Evolutionary conservation across 2,329 filamentous ascomycete species (phyloP).

Genomic region (Hyphodiscus sp.): DNA sequence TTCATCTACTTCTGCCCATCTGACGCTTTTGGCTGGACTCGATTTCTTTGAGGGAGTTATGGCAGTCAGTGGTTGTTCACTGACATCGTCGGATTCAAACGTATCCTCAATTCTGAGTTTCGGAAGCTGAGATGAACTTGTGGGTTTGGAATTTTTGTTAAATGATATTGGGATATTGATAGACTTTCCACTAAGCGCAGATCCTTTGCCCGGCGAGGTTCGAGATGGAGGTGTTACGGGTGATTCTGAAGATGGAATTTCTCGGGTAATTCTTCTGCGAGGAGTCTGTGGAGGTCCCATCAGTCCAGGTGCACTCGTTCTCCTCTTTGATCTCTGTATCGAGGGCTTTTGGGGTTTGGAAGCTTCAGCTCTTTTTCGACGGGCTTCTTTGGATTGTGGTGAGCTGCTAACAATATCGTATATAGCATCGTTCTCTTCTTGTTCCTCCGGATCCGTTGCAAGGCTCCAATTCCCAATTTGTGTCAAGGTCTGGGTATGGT

Average conservation of each 20-base stretch:
- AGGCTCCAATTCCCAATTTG: slow-evolving; percentile 22
- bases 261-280: slow-evolving; percentile 10
- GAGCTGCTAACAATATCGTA: slow-evolving; percentile 19
- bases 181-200: slow-evolving; percentile 5
- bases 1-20: slow-evolving; percentile 18
- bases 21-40: slow-evolving; percentile 25
- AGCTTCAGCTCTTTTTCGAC: slow-evolving; percentile 1
- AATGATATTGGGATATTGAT: slow-evolving; percentile 7
- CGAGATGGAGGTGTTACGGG: slow-evolving; percentile 26
- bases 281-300: slow-evolving; percentile 26
- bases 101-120: slow-evolving; percentile 25
- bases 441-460: slow-evolving; percentile 1
- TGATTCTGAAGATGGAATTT: slow-evolving; percentile 31
- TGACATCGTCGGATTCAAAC: slow-evolving; percentile 19
- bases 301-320: slow-evolving; percentile 1
- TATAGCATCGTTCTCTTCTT: slow-evolving; percentile 10
- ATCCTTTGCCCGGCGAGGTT: slow-evolving; percentile 1
- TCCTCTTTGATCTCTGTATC: neutral
- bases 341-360: slow-evolving; percentile 2
- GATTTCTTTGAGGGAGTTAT: slow-evolving; percentile 19
- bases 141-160: slow-evolving; percentile 12
- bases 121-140: slow-evolving; percentile 12
- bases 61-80: slow-evolving; percentile 8
- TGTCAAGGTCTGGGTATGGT: slow-evolving; percentile 26
- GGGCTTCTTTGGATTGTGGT: slow-evolving; percentile 10